Base-by-base conservation (phyloP, 1,284 basidiomycete species). In the Ustilago esculenta region DNA sequence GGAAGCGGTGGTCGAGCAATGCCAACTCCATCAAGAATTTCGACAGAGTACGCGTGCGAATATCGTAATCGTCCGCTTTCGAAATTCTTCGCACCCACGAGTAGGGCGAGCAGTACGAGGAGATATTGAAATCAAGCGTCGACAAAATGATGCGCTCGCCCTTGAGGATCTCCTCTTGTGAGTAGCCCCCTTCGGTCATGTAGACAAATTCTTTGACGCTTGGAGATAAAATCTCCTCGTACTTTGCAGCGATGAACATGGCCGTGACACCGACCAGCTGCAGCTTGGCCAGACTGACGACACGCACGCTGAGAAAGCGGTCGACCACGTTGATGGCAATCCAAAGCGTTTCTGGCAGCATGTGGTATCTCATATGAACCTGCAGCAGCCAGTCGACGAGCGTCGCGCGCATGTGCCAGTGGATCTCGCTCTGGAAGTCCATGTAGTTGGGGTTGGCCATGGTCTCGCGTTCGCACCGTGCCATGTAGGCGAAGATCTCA, bases 1-100 rank as follows among this genome's bases (percentile, higher is more conserved):
- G 83, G 87, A 99, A 98, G 37, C 92, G 89, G 80, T 96, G 85
- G 82, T 98, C 95, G 59, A 98, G 85, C 48, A 98, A 85, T 8
- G 94, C 96, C 42, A 96, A 91, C 84, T 99, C 96, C 80, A 94
- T 95, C 81, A 98, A 84, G 86, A 97, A 98, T 84, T 99, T 99
- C 55, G 75, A 77, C 54, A 99, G 85, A 11, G 96, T 99, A 59
- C 96, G 86, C 6, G 95, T 98, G 83, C 97, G 95, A 76, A 98
- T 90, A 82, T 98, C 94, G 82, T 95, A 98, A 60, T 92, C 90
- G 77, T 98, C 96, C 4, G 95, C 96, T 83, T 98, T 98, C 83
- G 92, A 94, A 60, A 94, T 89, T 77, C 90, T 90, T 70, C 96
- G 89, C 85, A 98, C 94, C 96, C 96, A 98, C 81, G 92, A 94